Percentiles rank a stretch among this genome's conserved stretches.
These are phyloP conservation scores for Boletus huronensis DNA, from an alignment of 768 basidiomycete species.

Conservation along the genomic window DNA sequence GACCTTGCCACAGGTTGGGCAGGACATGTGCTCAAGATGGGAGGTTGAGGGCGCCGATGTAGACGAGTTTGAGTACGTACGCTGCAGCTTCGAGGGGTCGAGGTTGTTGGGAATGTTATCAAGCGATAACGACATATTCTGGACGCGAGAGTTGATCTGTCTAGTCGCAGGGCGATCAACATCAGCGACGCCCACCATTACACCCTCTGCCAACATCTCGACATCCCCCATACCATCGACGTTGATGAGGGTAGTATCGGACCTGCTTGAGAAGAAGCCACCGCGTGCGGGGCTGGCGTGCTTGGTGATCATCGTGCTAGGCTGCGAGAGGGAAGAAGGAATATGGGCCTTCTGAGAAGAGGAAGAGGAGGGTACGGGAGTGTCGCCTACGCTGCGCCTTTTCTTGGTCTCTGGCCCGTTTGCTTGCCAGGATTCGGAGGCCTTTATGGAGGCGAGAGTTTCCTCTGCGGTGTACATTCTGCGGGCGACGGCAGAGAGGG, in stretches of 20 bases:
- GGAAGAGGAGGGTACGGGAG: slow-evolving; percentile 31
- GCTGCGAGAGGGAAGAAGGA: slow-evolving; percentile 22
- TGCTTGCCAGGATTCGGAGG: slow-evolving; percentile 31
- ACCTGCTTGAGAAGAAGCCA: slow-evolving; percentile 24
- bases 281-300: slow-evolving; percentile 4
- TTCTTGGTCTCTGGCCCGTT: slow-evolving; percentile 44
- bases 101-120: slow-evolving; percentile 43
- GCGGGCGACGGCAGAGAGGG: slow-evolving; percentile 46
- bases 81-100: slow-evolving; percentile 34
- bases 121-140: slow-evolving; percentile 50
- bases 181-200: slow-evolving; percentile 25
- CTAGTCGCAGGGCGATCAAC: slow-evolving; percentile 21
- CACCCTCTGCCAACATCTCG: slow-evolving; percentile 28
- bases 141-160: slow-evolving; percentile 30
- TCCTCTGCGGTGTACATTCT: slow-evolving; percentile 59
- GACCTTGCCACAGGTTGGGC: slow-evolving; percentile 54
- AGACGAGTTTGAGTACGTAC: slow-evolving; percentile 32
- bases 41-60: slow-evolving; percentile 46
- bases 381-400: slow-evolving; percentile 39
- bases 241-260: slow-evolving; percentile 17
- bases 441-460: slow-evolving; percentile 38
- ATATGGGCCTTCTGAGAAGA: slow-evolving; percentile 27
- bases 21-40: slow-evolving; percentile 39
- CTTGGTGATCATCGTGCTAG: slow-evolving; percentile 22
- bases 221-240: slow-evolving; percentile 22